phyloP scores from a whole-genome alignment of 192 early-diverging fungal genomes.

The Coemansia sp. region DNA sequence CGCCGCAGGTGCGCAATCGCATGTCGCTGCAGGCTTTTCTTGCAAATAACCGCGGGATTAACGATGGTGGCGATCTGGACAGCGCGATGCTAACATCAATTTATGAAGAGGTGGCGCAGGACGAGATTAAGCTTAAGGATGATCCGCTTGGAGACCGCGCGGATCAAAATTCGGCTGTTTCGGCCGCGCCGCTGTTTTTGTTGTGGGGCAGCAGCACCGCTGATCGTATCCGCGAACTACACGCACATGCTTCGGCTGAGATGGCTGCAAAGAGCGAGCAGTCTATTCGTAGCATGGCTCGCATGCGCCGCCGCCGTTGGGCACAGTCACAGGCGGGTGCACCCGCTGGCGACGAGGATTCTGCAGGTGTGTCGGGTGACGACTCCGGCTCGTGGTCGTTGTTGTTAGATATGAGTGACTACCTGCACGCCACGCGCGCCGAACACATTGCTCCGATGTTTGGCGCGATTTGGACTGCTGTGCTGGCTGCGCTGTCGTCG shows the following conservation, averaged over 20 bases:
- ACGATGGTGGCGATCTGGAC: slow-evolving; percentile 79
- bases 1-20: slow-evolving; percentile 76
- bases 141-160: slow-evolving; percentile 57
- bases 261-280: slow-evolving; percentile 75
- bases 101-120: slow-evolving; percentile 74
- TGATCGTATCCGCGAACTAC: slow-evolving; percentile 57
- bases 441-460: slow-evolving; percentile 94
- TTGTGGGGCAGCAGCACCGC: slow-evolving; percentile 46
- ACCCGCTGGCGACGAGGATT: not conserved
- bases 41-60: slow-evolving; percentile 90
- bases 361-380: not conserved
- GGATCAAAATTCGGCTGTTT: slow-evolving; percentile 35
- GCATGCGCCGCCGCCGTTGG: slow-evolving; percentile 47
- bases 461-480: slow-evolving; percentile 83
- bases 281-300: slow-evolving; percentile 63
- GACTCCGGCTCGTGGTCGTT: slow-evolving; percentile 22
- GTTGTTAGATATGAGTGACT: slow-evolving; percentile 56
- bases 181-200: slow-evolving; percentile 44
- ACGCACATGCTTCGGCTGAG: slow-evolving; percentile 60
- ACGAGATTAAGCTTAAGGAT: slow-evolving; percentile 95
- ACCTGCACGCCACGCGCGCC: slow-evolving; percentile 69
- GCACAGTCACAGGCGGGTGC: not conserved
- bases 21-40: slow-evolving; percentile 88
- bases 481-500: slow-evolving; percentile 76
- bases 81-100: slow-evolving; percentile 68